Conservation (phyloP, 306 rosid species). For the Medicago arabica region DNA sequence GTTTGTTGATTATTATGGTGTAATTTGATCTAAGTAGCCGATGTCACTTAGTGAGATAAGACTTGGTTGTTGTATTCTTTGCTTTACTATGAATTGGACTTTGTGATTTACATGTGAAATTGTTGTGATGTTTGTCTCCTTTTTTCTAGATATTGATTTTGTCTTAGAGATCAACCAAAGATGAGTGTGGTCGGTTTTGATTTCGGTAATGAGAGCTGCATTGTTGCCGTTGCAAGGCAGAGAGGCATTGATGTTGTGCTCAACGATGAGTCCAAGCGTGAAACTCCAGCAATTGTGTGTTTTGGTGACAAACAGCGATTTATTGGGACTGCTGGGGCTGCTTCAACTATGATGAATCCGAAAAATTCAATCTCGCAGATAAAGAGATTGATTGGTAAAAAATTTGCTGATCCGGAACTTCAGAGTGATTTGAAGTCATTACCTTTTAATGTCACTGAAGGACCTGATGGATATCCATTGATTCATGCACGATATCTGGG, state of each 20-base stretch:
- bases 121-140: not conserved
- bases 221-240: constrained; percentile 96
- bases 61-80: no score
- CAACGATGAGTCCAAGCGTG: constrained; percentile 95
- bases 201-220: constrained; percentile 94
- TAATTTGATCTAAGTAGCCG: no score
- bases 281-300: constrained; percentile 90
- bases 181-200: constrained; percentile 99
- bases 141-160: not conserved
- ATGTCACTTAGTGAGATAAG: no score
- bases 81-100: not conserved
- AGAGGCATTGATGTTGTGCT: constrained; percentile 96
- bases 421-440: constrained; percentile 77
- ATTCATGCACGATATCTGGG: constrained; percentile 79
- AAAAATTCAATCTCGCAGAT: constrained; percentile 88
- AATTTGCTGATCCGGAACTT: constrained; percentile 80
- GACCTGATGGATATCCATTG: constrained; percentile 88
- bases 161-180: constrained; percentile 30
- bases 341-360: constrained; percentile 93
- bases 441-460: constrained; percentile 76
- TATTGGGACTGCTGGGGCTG: constrained; percentile 95
- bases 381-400: constrained; percentile 74
- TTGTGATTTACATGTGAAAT: not conserved
- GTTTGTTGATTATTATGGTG: no score
- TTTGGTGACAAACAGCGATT: constrained; percentile 97